These are phyloP conservation scores for Pulicaria dysenterica DNA, from an alignment of 129 eudicot species.

Conservation along the genomic window DNA sequence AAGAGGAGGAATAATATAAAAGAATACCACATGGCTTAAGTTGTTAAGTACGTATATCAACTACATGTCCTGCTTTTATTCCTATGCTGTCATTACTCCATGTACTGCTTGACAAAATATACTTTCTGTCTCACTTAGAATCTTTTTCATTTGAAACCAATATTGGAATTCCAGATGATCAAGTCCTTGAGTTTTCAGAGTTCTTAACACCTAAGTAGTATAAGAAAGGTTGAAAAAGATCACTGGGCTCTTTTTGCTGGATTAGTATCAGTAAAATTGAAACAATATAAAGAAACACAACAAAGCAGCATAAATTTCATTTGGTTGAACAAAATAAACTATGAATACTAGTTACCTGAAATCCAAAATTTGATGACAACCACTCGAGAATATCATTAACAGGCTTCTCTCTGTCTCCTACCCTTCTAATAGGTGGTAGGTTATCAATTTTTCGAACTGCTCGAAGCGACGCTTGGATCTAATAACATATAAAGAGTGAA, in stretches of 20 bases:
- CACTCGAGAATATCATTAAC: constrained; percentile 91
- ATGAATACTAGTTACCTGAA: constrained; percentile 63
- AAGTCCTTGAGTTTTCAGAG: constrained; percentile 18
- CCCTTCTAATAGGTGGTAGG: constrained; percentile 67
- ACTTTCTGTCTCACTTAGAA: not conserved
- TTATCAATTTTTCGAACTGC: constrained; percentile 64
- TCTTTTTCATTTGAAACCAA: not conserved
- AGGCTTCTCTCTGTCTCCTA: constrained; percentile 65
- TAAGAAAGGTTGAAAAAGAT: constrained; percentile 13
- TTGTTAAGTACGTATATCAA: no score
- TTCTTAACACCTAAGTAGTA: constrained; percentile 15
- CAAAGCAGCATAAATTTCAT: constrained; percentile 1
- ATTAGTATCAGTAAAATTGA: constrained; percentile 8
- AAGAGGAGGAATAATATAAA: not conserved
- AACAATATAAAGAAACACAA: constrained; percentile 9
- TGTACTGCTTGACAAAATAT: not conserved
- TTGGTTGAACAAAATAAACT: constrained; percentile 16
- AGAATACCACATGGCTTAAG: not conserved
- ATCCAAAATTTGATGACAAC: constrained; percentile 89
- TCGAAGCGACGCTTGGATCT: constrained; percentile 81
- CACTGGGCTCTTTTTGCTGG: constrained; percentile 13
- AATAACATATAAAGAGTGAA: constrained; percentile 20
- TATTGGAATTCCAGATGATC: constrained; percentile 15
- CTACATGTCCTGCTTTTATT: no score
- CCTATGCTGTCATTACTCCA: not conserved